Base-by-base conservation (phyloP, 495 filamentous ascomycete species). In the Penicillium antarcticum region DNA sequence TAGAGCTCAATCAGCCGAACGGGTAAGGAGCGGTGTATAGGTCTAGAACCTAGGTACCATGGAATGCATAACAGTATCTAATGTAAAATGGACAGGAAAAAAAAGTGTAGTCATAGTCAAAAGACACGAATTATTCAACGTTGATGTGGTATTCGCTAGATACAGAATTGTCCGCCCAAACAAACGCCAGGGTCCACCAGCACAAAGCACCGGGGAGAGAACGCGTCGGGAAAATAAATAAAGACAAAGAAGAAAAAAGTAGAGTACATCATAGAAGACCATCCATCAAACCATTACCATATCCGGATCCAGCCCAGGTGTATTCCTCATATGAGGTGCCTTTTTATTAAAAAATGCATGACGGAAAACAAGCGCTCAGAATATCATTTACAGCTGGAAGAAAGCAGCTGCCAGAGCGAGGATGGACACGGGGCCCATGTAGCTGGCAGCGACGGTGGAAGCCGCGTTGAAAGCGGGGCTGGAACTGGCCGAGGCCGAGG, bases 341-440 rank as follows among this genome's bases (percentile, higher is more conserved):
- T 38, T 40, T 48, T 21, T 36, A 65, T 53, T 70, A 75, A 39
- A 32, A 51, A 17, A 16, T 45, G 45, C 51, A 50, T 69, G 10
- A 55, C 44, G 39, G 51, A 47, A 43, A 34, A 35, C 18, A 48
- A 51, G 32, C 39, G 42, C 38, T 32, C 43, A 23, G 47, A 50
- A 42, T 32, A 38, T 42, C 13, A 45, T 62, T 59, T 61, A 74
- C 58, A 74, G 55, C 58, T 71, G 66, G 43, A 74, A 40, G 55
- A 73, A 60, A 34, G 67, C 64, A 36, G 65, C 53, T 37, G 73
- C 26, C 52, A 75, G 54, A 47, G 64, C 68, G 42, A 72, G 40
- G 36, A 71, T 31, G 41, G 61, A 56, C 19, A 69, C 14, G 13
- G 65, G 56, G n/a, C 48, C 59, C 21, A 66, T 26, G 53, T 62